Percentiles rank a stretch among this genome's conserved stretches.
Conservation (phyloP, 164 flowering plant species). For the Sextonia rubra region DNA sequence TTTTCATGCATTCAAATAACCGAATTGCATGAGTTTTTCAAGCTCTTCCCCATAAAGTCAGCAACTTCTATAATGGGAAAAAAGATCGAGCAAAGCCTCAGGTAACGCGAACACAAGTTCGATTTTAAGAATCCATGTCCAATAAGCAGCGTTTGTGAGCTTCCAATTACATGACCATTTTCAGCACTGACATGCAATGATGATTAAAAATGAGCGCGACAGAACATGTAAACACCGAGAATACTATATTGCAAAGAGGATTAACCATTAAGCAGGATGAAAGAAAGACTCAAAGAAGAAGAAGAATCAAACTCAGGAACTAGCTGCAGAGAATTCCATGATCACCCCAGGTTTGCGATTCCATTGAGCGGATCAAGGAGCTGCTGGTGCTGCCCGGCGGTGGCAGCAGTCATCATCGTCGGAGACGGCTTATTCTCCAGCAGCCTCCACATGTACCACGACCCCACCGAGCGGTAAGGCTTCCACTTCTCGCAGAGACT, state of each 20-base stretch:
- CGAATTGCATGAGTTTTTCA: too few relatives aligned
- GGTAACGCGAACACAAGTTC: neutral
- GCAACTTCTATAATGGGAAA: too few relatives aligned
- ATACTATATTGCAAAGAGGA: neutral
- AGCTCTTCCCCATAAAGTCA: too few relatives aligned
- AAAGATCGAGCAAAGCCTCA: too few relatives aligned
- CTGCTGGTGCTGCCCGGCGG: constrained; percentile 31
- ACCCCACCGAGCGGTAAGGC: constrained; percentile 86
- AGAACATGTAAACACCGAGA: neutral
- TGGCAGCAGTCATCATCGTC: constrained; percentile 33
- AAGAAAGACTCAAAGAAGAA: neutral
- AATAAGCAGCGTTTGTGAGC: neutral
- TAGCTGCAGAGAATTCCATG: neutral
- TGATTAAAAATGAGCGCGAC: neutral
- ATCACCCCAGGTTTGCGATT: constrained; percentile 64
- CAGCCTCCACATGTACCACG: constrained; percentile 95
- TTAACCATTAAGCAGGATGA: neutral
- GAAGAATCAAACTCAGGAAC: neutral
- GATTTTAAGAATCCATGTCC: neutral
- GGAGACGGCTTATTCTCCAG: constrained; percentile 60
- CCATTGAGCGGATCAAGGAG: constrained; percentile 60
- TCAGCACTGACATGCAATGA: neutral
- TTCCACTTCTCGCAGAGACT: constrained; percentile 88
- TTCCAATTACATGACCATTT: neutral
- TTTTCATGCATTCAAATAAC: too few relatives aligned